phyloP scores from a whole-genome alignment of 768 basidiomycete genomes.

The Suillus placidus region DNA sequence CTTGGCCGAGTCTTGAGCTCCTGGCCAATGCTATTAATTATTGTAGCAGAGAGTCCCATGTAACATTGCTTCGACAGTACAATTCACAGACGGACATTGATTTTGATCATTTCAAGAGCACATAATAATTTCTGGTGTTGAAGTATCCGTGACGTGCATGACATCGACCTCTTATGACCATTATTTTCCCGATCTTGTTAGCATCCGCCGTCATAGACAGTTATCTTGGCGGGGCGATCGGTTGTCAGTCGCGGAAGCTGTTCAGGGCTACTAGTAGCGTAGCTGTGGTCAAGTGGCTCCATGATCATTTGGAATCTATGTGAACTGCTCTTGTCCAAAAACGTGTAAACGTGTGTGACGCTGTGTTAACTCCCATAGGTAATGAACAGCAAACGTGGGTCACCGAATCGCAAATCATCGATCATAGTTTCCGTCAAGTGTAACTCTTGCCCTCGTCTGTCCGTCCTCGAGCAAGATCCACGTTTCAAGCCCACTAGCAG shows the following conservation, averaged over 20 bases:
- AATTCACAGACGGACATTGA: not conserved
- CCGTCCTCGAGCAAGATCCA: constrained; percentile 70
- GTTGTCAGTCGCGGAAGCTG: not conserved
- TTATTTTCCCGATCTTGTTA: too few species aligned
- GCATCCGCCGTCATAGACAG: not conserved
- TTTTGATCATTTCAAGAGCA: not conserved
- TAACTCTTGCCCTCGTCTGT: constrained; percentile 53
- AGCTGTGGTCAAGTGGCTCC: not conserved
- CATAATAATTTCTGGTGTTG: not conserved
- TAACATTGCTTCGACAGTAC: not conserved
- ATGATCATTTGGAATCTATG: not conserved
- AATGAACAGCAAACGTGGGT: not conserved
- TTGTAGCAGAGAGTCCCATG: not conserved
- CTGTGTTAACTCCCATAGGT: not conserved
- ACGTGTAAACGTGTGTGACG: not conserved
- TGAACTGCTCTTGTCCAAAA: not conserved
- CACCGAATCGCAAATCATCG: not conserved
- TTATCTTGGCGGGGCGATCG: not conserved
- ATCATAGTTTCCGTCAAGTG: constrained; percentile 37
- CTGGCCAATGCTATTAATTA: not conserved
- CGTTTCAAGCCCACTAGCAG: constrained; percentile 51
- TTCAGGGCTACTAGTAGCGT: not conserved
- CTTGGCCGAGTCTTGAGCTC: constrained; percentile 11
- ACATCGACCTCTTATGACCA: too few species aligned
- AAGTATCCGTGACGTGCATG: not conserved